Percentiles rank a stretch among this genome's conserved stretches.
Evolutionary conservation across 1,284 basidiomycete genomes (phyloP).

Genomic region (Athelia sp.): DNA sequence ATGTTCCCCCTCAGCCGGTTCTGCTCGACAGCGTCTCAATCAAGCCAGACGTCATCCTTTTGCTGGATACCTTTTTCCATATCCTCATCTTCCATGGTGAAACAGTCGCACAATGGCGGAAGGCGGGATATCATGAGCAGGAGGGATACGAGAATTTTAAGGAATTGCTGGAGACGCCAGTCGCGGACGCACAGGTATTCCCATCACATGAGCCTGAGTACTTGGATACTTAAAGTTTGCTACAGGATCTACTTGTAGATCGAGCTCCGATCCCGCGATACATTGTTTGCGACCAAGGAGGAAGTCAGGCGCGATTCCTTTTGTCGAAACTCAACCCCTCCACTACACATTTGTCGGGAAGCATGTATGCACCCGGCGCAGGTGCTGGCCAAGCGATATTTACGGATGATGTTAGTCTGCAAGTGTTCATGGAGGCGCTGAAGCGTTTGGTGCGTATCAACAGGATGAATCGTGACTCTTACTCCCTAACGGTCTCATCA

Average conservation of each 20-base stretch:
- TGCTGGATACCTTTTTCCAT: conserved; percentile 99
- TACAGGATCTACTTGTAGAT: conserved; percentile 89
- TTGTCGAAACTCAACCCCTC: conserved; percentile 96
- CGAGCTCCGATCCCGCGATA: conserved; percentile 97
- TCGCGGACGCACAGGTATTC: conserved; percentile 65
- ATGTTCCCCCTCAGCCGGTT: conserved; percentile 87
- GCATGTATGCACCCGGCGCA: conserved; percentile 70
- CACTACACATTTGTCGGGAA: conserved; percentile 93
- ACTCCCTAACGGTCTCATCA: conserved; percentile 6
- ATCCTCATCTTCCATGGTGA: conserved; percentile 99
- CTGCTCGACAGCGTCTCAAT: conserved; percentile 97
- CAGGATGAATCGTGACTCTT: background rate
- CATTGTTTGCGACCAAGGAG: conserved; percentile 97
- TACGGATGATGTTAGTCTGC: conserved; percentile 97
- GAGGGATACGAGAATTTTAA: conserved; percentile 99
- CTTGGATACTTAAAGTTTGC: conserved; percentile 4
- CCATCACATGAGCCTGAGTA: background rate
- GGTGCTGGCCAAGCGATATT: conserved; percentile 90
- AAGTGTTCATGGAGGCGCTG: conserved; percentile 95
- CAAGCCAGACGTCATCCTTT: conserved; percentile 92
- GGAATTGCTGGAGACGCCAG: conserved; percentile 86
- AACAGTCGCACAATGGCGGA: conserved; percentile 96
- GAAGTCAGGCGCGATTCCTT: conserved; percentile 96
- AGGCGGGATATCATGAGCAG: conserved; percentile 99
- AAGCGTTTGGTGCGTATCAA: conserved; percentile 71